phyloP scores from a whole-genome alignment of 148 eudicot species.

The Rhododendron griersonianum region DNA sequence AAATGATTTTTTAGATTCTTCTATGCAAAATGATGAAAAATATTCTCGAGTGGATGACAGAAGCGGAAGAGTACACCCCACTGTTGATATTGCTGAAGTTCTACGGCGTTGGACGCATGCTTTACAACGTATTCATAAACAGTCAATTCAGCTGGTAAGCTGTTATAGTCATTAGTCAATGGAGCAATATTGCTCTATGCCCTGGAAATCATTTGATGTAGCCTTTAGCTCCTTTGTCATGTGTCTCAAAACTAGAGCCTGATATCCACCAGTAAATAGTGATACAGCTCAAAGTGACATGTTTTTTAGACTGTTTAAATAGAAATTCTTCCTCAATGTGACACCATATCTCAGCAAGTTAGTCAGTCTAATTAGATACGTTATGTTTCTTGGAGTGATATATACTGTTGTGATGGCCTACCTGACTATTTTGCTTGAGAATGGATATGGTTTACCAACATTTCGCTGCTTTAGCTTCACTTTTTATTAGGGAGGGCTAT shows the following conservation, averaged over 20 bases:
- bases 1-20: constrained; percentile 34
- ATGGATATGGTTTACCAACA: not conserved
- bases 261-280: not conserved
- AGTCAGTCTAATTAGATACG: not conserved
- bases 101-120: constrained; percentile 99
- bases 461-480: not conserved
- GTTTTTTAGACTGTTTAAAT: not conserved
- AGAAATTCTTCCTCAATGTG: not conserved
- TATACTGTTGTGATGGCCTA: not conserved
- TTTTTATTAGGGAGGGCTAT: not conserved
- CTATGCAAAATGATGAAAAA: constrained; percentile 46
- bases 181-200: not conserved
- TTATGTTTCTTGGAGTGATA: not conserved
- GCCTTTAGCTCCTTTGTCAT: not conserved
- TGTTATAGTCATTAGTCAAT: not conserved
- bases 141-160: constrained; percentile 86
- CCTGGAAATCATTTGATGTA: not conserved
- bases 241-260: not conserved
- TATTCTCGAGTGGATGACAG: constrained; percentile 63
- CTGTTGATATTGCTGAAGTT: constrained; percentile 95
- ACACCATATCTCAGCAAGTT: not conserved
- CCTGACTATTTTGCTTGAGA: not conserved
- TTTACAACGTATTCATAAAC: constrained; percentile 90
- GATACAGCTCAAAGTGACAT: not conserved
- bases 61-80: constrained; percentile 66